Base-by-base conservation (phyloP, 2,329 filamentous ascomycete species). In the Coccinonectria pachysandricola region DNA sequence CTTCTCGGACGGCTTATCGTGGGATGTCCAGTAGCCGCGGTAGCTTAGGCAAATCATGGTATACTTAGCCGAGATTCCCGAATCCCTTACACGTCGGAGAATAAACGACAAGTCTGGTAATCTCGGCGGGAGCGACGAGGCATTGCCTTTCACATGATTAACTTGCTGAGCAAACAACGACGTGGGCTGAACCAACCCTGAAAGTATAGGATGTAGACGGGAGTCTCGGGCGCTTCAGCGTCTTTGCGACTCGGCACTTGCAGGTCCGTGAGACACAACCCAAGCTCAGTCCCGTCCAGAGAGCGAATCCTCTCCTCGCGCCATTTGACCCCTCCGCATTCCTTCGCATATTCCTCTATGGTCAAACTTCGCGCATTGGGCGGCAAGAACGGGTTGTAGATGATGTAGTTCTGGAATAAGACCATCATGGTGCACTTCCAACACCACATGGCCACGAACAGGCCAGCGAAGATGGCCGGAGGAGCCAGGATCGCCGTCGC, bases 21-120 rank as follows among this genome's bases (percentile, higher is more conserved):
- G 65, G 2, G 80, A 87, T 8, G 65, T 84, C 83, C 82, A 88
- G 49, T 79, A 88, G 8, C 81, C 79, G 21, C 80, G 71, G 47
- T 84, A 75, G 37, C 68, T 73, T 16, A 75, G 49, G 32, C 68
- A 70, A 7, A 71, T 56, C 39, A 71, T 59, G 1, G 59, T 69
- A 37, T 65, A 65, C 33, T 46, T 40, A 15, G 48, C 38, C 19
- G 52, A 42, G n/a, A 47, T 33, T n/a, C 50, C 39, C 15, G 46
- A 43, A 21, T 60, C 54, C 43, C 53, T 54, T 22, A 71, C 47
- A 30, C 57, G 56, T 8, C 55, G 59, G 4, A 75, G 49, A 7
- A 69, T 57, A 37, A 57, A 62, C 1, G 71, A 75, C 12, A 75
- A 46, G 32, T 71, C 65, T 3, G 69, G 68, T 8, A 75, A 50